Evolutionary conservation across 2,329 filamentous ascomycete genomes (phyloP).

Genomic region (Cercospora brassicicola): DNA sequence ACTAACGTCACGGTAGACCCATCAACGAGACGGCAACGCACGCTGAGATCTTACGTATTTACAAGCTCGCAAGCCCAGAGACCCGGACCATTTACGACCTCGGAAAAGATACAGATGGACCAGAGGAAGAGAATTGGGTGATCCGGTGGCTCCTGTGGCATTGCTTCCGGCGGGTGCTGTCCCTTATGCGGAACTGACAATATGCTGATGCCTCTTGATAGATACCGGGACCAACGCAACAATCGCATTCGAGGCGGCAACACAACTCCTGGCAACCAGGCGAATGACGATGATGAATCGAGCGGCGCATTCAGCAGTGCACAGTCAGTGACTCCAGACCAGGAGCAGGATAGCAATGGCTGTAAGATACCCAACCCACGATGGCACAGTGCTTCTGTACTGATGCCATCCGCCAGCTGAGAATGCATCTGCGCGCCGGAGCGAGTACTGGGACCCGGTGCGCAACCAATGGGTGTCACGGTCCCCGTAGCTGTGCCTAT

Average conservation of each 20-base stretch:
- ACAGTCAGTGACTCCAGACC: background rate
- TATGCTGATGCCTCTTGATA: background rate
- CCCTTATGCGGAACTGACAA: background rate
- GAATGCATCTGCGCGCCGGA: background rate
- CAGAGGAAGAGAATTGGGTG: slow-evolving; percentile 52
- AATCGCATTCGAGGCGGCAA: slow-evolving; percentile 15
- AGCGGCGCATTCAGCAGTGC: slow-evolving; percentile 8
- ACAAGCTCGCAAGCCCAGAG: slow-evolving; percentile 39
- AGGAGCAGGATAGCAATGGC: slow-evolving; percentile 2
- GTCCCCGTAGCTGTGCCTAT: background rate
- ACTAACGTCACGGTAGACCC: slow-evolving; percentile 41
- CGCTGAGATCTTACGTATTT: slow-evolving; percentile 46
- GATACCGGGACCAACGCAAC: slow-evolving; percentile 36
- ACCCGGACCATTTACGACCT: slow-evolving; percentile 47
- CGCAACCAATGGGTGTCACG: slow-evolving; percentile 9
- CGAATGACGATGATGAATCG: slow-evolving; percentile 16
- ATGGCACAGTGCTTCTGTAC: background rate
- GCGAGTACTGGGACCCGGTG: slow-evolving; percentile 17
- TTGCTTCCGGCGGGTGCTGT: slow-evolving; percentile 41
- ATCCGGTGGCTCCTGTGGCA: slow-evolving; percentile 54
- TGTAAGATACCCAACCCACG: background rate
- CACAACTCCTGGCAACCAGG: background rate
- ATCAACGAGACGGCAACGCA: slow-evolving; percentile 52
- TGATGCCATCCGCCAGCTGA: slow-evolving; percentile 1
- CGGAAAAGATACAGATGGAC: slow-evolving; percentile 43